Evolutionary conservation across 2,329 filamentous ascomycete species (phyloP), one percentile per base, ranked within the genome.

Genomic region (Fonsecaea monophora): DNA sequence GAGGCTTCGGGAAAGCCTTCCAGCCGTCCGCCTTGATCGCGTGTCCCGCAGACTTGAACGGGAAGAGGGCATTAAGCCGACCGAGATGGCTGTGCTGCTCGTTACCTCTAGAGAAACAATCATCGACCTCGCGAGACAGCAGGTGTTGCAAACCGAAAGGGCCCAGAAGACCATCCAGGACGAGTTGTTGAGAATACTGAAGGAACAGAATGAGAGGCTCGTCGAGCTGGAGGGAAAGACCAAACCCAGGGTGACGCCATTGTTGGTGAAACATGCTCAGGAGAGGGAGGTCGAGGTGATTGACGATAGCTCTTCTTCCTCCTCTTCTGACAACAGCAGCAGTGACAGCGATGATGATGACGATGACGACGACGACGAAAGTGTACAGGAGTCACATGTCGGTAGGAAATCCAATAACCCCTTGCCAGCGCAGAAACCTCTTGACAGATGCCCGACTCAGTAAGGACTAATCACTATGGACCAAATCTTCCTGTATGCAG

Each of bases 141-240:
- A 70, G 42, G 32, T 70, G 15, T 15, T 40, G 32, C 63, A 66
- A 30, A 66, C 63, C 9, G 60, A 65, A 53, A 48, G 53, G 12
- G 57, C 58, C 18, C 60, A 55, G 18, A 42, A 65, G 12, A 35
- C 30, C 30, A 59, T 67, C 18, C 61, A 65, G 34, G 45, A 48
- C n/a, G 68, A 69, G 35, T 37, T 69, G 35, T n/a, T 68, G 60
- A 59, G 64, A 8, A 61, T 70, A 40, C 25, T 70, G 42, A 62
- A 63, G 50, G 56, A 64, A 38, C 68, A 70, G 53, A 63, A 56
- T 15, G 53, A 58, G 15, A 68, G 48, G 53, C 48, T 64, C 9
- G 40, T 48, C 25, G 40, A 64, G 54, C 15, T 64, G 42, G 53
- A 64, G 42, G 42, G 40, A 30, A 48, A 42, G 37, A 12, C 35